phyloP scores from a whole-genome alignment of 2,329 filamentous ascomycete species.

The Stenocarpella maydis region DNA sequence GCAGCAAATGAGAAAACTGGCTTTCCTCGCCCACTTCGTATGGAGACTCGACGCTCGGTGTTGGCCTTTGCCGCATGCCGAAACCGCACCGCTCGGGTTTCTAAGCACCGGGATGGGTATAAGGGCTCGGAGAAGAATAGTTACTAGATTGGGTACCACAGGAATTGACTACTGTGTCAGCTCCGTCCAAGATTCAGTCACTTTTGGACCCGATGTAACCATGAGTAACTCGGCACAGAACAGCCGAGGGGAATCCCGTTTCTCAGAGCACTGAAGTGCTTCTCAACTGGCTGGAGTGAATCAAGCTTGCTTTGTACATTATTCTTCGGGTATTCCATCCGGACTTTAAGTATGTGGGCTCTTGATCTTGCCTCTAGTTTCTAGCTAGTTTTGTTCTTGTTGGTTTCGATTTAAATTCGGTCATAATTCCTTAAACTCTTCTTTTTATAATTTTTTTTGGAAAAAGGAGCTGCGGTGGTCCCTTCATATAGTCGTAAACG shows the following conservation, averaged over 20 bases:
- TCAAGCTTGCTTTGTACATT: not conserved
- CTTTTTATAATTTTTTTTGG: too few relatives aligned
- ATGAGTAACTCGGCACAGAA: not conserved
- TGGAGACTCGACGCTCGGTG: conserved; percentile 9
- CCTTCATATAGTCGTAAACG: too few relatives aligned
- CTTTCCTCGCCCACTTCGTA: conserved; percentile 4
- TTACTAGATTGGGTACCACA: not conserved
- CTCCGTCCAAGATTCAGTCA: not conserved
- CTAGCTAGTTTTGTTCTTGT: too few relatives aligned
- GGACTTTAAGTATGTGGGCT: not conserved
- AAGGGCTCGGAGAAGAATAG: not conserved
- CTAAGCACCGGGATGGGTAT: not conserved
- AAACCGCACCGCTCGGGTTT: conserved; percentile 15
- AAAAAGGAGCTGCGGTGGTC: too few relatives aligned
- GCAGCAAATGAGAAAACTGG: conserved; percentile 1
- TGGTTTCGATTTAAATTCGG: too few relatives aligned
- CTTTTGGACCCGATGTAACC: not conserved
- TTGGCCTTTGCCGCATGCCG: conserved; percentile 16
- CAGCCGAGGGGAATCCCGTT: not conserved
- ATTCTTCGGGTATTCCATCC: not conserved
- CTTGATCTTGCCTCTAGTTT: not conserved
- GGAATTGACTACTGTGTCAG: not conserved
- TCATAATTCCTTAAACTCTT: too few relatives aligned
- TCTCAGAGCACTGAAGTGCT: not conserved
- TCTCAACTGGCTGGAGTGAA: too few relatives aligned